A percentile compares a stretch with the other conserved stretches of the same genome.
phyloP scores from a whole-genome alignment of 2,329 filamentous ascomycete species.

The Cladosporium velox region DNA sequence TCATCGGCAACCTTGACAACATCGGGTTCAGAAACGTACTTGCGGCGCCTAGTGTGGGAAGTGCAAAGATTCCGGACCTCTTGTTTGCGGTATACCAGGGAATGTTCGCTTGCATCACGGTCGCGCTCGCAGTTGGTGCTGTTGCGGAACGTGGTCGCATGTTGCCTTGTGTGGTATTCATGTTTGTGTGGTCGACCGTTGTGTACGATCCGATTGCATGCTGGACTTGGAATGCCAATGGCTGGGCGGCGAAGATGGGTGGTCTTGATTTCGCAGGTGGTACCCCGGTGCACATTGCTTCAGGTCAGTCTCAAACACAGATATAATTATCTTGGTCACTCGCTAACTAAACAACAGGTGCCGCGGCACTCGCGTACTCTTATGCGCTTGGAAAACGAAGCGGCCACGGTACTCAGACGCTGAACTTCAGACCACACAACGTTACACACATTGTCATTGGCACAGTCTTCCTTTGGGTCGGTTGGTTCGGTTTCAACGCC shows the following conservation, averaged over 20 bases:
- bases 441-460: constrained; percentile 90
- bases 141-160: constrained; percentile 85
- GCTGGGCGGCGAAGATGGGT: constrained; percentile 78
- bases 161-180: constrained; percentile 85
- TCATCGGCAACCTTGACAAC: constrained; percentile 77
- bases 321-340: background rate
- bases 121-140: constrained; percentile 80
- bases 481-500: constrained; percentile 94
- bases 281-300: constrained; percentile 88
- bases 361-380: constrained; percentile 83
- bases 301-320: constrained; percentile 51
- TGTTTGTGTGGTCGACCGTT: constrained; percentile 87
- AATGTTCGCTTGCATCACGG: constrained; percentile 86
- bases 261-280: constrained; percentile 88
- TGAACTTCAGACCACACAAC: constrained; percentile 91
- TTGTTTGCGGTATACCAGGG: constrained; percentile 84
- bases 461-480: constrained; percentile 92
- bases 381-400: constrained; percentile 86
- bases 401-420: constrained; percentile 81
- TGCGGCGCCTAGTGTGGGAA: constrained; percentile 73
- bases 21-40: constrained; percentile 78
- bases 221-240: constrained; percentile 87
- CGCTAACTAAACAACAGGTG: constrained; percentile 29
- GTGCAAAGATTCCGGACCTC: constrained; percentile 73
- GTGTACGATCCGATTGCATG: constrained; percentile 93